Evolutionary conservation across 2,329 filamentous ascomycete genomes (phyloP), one percentile per base, ranked within the genome.

Genomic region (Diaporthe batatas): DNA sequence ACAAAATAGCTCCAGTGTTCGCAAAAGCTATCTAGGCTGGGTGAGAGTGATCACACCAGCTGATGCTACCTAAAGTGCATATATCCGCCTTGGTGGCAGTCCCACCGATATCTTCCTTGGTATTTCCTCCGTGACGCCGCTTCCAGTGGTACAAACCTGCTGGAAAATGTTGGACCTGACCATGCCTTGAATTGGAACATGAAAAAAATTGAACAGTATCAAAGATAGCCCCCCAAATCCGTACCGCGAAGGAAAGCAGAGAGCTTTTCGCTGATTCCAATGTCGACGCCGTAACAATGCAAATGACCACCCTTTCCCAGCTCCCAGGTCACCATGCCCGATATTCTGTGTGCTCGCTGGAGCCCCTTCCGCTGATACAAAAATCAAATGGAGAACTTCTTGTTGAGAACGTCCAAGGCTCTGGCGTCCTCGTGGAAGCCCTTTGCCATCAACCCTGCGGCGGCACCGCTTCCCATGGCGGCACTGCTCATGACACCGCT

Each of bases 351-450:
- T 29, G 14, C 23, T 12, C n/a, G 4, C 12, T 18, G 3, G 18
- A 25, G 39, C 29, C 34, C 34, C 12, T 62, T 23, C 49, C 44
- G 16, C 44, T 16, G 8, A 36, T n/a, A 25, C 23, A 44, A 16
- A 36, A 51, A 5, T 69, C 73, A 79, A 25, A 77, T 76, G 71
- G 77, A 79, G 51, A 80, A 79, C 68, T 78, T 79, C 74, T 76
- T 77, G 73, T 80, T 77, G n/a, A 80, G 64, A 70, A 78, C 72
- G 74, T 76, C 64, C 65, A 79, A 68, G 8, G 78, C 76, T 68
- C 77, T 75, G 18, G 73, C 76, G 68, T 79, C 77, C 72, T 79
- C 78, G 29, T 73, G 73, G 57, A 75, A 75, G 6, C 71, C 65
- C 68, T 70, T 74, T 21, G 59, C 71, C 51, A 65, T 67, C 47